Evolutionary conservation across 2,329 filamentous ascomycete genomes (phyloP).

Genomic region (Monosporascus sp.): DNA sequence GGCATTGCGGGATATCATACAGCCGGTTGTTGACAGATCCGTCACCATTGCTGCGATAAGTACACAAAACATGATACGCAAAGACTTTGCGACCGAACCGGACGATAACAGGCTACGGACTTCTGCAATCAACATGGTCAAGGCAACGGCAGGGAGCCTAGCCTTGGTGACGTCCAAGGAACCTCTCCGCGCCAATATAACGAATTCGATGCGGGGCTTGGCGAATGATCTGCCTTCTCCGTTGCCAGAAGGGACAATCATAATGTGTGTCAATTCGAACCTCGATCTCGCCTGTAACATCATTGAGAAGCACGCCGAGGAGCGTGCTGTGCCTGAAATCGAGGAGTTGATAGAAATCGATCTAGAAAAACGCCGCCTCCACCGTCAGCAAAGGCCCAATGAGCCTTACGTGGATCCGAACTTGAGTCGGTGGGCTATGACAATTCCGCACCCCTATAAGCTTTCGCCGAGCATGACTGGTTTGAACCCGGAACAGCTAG

Average conservation of each 20-base stretch:
- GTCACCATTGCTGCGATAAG: constrained; percentile 98
- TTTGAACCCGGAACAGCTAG: constrained; percentile 85
- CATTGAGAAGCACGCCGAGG: constrained; percentile 92
- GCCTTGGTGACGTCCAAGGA: constrained; percentile 98
- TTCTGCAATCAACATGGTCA: constrained; percentile 89
- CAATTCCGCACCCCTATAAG: constrained; percentile 90
- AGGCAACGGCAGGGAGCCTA: constrained; percentile 86
- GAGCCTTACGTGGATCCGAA: constrained; percentile 79
- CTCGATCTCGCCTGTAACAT: constrained; percentile 88
- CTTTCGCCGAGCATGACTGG: constrained; percentile 64
- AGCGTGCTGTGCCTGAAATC: constrained; percentile 88
- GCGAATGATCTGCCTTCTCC: constrained; percentile 67
- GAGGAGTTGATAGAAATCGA: constrained; percentile 86
- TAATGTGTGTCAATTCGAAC: constrained; percentile 99
- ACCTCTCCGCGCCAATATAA: constrained; percentile 91
- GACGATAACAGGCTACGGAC: constrained; percentile 82
- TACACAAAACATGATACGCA: constrained; percentile 89
- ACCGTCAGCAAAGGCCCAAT: constrained; percentile 68
- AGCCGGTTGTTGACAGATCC: constrained; percentile 92
- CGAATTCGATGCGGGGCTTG: constrained; percentile 83
- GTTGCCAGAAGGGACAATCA: constrained; percentile 86
- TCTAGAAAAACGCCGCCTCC: constrained; percentile 69
- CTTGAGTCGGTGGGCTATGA: constrained; percentile 86
- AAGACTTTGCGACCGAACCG: constrained; percentile 91
- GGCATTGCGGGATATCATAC: constrained; percentile 92